Conservation (phyloP, 768 basidiomycete genomes). For the Exsudoporus frostii region DNA sequence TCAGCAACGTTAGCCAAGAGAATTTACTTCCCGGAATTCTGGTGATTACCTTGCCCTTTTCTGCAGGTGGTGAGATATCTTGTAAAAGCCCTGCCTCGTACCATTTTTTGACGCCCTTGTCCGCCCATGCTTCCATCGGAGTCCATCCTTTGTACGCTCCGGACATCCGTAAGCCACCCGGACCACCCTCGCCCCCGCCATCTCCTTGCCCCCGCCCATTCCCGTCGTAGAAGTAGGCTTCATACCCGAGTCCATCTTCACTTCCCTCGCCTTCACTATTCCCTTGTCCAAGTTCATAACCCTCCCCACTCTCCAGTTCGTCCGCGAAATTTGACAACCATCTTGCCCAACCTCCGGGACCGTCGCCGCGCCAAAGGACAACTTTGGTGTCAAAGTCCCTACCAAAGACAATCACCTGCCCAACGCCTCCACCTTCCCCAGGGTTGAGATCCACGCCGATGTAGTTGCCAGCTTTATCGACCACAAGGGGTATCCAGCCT, state of each 20-base stretch:
- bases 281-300: constrained; percentile 69
- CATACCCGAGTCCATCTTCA: constrained; percentile 84
- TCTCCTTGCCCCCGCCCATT: constrained; percentile 74
- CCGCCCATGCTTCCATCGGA: constrained; percentile 91
- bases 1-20: constrained; percentile 16
- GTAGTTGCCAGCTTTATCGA: constrained; percentile 94
- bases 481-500: constrained; percentile 95
- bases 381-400: constrained; percentile 98
- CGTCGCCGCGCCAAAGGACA: constrained; percentile 90
- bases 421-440: constrained; percentile 64
- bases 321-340: constrained; percentile 92
- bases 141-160: constrained; percentile 93
- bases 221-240: constrained; percentile 83
- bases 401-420: constrained; percentile 98
- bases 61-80: constrained; percentile 38
- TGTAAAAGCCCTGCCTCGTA: constrained; percentile 71
- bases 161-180: constrained; percentile 67
- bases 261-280: constrained; percentile 63
- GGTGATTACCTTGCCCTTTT: constrained; percentile 49
- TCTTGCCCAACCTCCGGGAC: constrained; percentile 88
- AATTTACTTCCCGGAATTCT: neutral
- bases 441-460: constrained; percentile 94
- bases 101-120: constrained; percentile 85
- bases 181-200: constrained; percentile 70
- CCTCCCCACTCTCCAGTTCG: constrained; percentile 87